Evolutionary conservation across 805 yeast species (phyloP), one percentile per base, ranked within the genome.

Genomic region (Candida alai): DNA sequence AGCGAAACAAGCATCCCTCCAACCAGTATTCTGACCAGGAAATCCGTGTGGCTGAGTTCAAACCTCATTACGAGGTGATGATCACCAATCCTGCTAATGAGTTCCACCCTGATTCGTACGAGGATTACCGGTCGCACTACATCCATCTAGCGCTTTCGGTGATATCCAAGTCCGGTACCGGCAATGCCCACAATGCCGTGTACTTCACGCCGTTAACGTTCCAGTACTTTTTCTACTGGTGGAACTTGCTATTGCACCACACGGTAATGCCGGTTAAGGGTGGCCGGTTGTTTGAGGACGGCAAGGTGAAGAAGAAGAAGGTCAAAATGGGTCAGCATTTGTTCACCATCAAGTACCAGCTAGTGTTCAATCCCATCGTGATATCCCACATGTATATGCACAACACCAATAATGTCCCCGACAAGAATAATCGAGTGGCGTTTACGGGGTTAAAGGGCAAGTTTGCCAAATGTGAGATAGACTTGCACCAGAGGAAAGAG

Each of bases 101-200:
- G 0, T 48, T 50, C 2, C 88, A 88, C 60, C 65, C 69, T 1
- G 97, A 90, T 58, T 85, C 96, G 0, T 90, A 81, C 53, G 60
- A 57, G 9, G 87, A 82, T 0, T 93, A 79, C 64, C 64, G 97
- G 51, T 83, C 95, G 42, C 80, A 87, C 36, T 89, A 76, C 51
- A 67, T 90, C 8, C 96, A 87, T 51, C 39, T 67, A 44, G 65
- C 70, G 4, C 47, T 67, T 5, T 50, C 66, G 0, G 72, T 67
- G 5, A 51, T 50, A 6, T 62, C 70, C 2, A 52, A 50, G 12
- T 52, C 68, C 0, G 27, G 44, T 4, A 42, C 44, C 5, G 63
- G 64, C 0, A 53, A 56, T 30, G 49, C 59, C 8, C 52, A 52
- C 36, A 67, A 65, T 40, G 49, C 60, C 5, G 60, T 59, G 1